A percentile compares a stretch with the other conserved stretches of the same genome.
These are phyloP conservation scores for Wickerhamomyces bovis DNA, from an alignment of 805 yeast genomes.

Conservation along the genomic window DNA sequence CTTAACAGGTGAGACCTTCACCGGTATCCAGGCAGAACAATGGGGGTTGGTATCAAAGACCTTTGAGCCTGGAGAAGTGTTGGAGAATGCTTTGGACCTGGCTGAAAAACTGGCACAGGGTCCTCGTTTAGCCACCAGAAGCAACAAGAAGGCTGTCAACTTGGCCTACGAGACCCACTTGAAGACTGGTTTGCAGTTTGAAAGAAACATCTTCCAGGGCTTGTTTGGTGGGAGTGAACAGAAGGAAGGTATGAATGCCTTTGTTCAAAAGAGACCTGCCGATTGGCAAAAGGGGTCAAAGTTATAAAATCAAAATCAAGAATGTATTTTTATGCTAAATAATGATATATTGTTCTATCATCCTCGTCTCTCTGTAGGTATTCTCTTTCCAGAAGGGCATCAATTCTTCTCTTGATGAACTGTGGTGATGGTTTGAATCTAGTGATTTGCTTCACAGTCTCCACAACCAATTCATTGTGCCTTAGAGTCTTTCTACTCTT, in stretches of 20 bases:
- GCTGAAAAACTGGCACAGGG: constrained; percentile 37
- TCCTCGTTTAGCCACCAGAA: constrained; percentile 38
- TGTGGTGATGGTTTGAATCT: constrained; percentile 67
- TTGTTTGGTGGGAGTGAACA: constrained; percentile 42
- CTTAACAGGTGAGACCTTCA: constrained; percentile 40
- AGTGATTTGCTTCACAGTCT: constrained; percentile 52
- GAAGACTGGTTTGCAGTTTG: constrained; percentile 34
- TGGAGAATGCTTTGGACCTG: constrained; percentile 38
- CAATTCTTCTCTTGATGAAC: constrained; percentile 66
- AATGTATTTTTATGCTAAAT: constrained; percentile 44
- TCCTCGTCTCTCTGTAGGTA: constrained; percentile 67
- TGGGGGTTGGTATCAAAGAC: constrained; percentile 44
- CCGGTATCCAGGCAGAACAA: constrained; percentile 38
- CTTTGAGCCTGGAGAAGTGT: constrained; percentile 32
- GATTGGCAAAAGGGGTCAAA: constrained; percentile 18
- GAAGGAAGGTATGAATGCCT: constrained; percentile 46
- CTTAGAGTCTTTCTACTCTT: constrained; percentile 57
- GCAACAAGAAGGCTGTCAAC: constrained; percentile 41
- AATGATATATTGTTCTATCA: constrained; percentile 54
- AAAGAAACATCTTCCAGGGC: constrained; percentile 39
- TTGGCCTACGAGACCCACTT: constrained; percentile 32
- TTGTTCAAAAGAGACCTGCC: constrained; percentile 39
- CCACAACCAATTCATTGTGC: constrained; percentile 64
- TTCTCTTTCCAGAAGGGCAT: constrained; percentile 73
- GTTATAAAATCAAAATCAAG: constrained; percentile 6